Base-by-base conservation (phyloP, 345 rosid genomes). In the Linum trigynum region DNA sequence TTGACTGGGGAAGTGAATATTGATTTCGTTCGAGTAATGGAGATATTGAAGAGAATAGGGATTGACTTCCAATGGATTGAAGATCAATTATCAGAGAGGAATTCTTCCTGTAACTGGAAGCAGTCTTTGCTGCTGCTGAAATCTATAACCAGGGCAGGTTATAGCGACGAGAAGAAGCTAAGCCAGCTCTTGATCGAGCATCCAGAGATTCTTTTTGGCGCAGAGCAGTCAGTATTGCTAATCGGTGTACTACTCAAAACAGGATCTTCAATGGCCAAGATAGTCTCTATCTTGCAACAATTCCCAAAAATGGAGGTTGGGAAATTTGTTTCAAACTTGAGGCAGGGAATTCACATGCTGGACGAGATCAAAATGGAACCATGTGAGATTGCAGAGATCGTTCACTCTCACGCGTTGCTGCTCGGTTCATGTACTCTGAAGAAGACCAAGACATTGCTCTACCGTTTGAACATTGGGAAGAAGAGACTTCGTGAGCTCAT, bases 121-220 rank as follows among this genome's bases (percentile, higher is more conserved):
- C 77, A 59, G 62, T 78, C 87, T 71, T 77, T 69, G 65, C 55
- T 66, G n/a, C 74, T 80, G 61, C 61, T 89, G 65, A 68, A 71
- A 62, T 61, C 83, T 23, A 81, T 86, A 69, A 74, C 77, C 15
- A 66, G 53, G 42, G 71, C 63, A 35, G 81, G 81, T 70, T 67
- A 41, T 38, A 69, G 72, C 38, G 57, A 72, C 38, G 53, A 70
- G 15, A 67, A 78, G 65, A 79, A 83, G 76, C 67, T 89, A n/a
- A 71, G 76, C 61, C 60, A n/a, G 65, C 66, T 92, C 59, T 76
- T 92, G 57, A 69, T 65, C 68, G 78, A 70, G 62, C 80, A 74
- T 65, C 96, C 96, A 0, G 78, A 77, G 69, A 67, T 88, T 66
- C 39, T 91, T 40, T 79, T 81, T 42, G 85, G 86, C 1, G 91